phyloP scores from a whole-genome alignment of 352 stramenopile genomes.

The Phytopythium mirpurense region DNA sequence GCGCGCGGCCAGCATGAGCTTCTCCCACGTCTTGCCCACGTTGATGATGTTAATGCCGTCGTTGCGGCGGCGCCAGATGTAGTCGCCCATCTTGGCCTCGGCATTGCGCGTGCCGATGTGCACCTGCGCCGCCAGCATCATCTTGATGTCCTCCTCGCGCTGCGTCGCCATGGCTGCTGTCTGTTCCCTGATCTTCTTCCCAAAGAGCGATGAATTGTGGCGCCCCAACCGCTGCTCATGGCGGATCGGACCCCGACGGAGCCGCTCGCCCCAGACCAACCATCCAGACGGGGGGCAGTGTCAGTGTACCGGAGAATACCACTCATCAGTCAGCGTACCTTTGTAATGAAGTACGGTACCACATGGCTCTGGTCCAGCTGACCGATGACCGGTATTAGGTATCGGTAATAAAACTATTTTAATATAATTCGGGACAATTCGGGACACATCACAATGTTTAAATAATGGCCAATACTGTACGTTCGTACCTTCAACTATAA shows the following conservation, averaged over 20 bases:
- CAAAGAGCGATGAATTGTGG: slow-evolving; percentile 45
- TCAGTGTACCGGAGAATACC: no score
- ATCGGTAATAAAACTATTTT: no score
- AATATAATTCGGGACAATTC: no score
- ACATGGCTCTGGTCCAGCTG: no score
- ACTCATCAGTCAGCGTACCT: no score
- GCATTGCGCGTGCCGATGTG: slow-evolving; percentile 99
- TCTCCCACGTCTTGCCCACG: slow-evolving; percentile 99
- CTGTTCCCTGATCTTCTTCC: slow-evolving; percentile 33
- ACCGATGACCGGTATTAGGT: no score
- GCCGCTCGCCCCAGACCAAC: slow-evolving; percentile 1
- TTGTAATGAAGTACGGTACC: no score
- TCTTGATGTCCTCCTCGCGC: slow-evolving; percentile 99
- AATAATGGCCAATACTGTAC: no score
- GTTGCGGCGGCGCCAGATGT: slow-evolving; percentile 99
- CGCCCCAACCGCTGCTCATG: no score
- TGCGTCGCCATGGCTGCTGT: slow-evolving; percentile 77
- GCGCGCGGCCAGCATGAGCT: slow-evolving; percentile 98
- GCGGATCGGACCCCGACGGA: no score
- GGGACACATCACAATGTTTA: no score
- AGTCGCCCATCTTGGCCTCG: slow-evolving; percentile 98
- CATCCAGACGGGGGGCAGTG: slow-evolving; percentile 21
- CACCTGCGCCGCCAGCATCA: slow-evolving; percentile 99
- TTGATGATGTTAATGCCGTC: slow-evolving; percentile 99
- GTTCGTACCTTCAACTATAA: no score